Base-by-base conservation (phyloP, 1,284 basidiomycete species). In the Malassezia globosa region DNA sequence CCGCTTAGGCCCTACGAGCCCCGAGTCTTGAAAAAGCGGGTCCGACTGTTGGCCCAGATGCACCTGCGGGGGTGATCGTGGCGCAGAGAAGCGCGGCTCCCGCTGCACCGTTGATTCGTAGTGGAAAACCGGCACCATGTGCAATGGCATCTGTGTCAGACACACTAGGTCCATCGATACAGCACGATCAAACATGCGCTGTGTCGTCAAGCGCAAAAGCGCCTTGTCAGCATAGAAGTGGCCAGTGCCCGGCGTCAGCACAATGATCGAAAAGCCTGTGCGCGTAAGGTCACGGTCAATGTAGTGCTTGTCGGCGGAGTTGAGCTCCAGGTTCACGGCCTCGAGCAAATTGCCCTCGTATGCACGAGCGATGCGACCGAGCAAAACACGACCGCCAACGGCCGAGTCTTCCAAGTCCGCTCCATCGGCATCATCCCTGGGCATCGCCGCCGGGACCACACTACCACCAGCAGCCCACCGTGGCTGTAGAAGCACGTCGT, bases 281-380 rank as follows among this genome's bases (percentile, higher is more conserved):
- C 89, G 77, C 7, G 84, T 87, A 5, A 97, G 76, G 38, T 94
- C 94, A 21, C 92, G 83, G 69, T 97, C 92, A 59, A 97, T 83
- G 70, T 92, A 95, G 71, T 95, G 88, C 21, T 85, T 85, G 73
- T 97, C 90, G 21, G 85, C 85, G 0, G 90, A 87, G 65, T 92
- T 94, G 16, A 96, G 78, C 1, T 83, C 85, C 44, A 97, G 78
- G 63, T 96, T 96, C 59, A 96, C 78, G 1, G 89, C 87, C 73
- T 97, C 92, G 7, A 97, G 79, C 23, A 97, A 77, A 36, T 90
- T 92, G 2, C 90, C 90, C 62, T 96, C 88, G 65, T 95, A 87
- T 0, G 94, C 90, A 69, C 82, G 82, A 0, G 84, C 84, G 31
- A 92, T 75, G 24, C 78, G 77, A 2, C 88, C 87, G 5, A 64